Conservation (phyloP, 305 asterid genomes). For the Fraxinus ornus region DNA sequence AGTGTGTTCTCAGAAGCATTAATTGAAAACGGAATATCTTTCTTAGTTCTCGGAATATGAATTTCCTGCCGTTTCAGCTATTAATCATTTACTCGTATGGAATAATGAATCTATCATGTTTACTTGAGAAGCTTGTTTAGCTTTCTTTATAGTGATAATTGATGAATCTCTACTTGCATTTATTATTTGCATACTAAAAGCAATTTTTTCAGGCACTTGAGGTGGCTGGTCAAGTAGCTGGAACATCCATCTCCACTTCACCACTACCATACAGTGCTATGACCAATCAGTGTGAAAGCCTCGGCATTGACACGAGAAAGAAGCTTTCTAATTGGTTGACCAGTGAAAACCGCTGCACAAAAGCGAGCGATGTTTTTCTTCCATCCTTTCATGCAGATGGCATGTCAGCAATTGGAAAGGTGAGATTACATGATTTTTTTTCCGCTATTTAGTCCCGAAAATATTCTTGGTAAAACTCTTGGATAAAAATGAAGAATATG, state of each 20-base stretch:
- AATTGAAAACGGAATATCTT: neutral
- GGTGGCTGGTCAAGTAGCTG: slow-evolving; percentile 99
- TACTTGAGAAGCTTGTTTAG: neutral
- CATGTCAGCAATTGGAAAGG: slow-evolving; percentile 51
- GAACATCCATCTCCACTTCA: slow-evolving; percentile 80
- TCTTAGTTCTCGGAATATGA: neutral
- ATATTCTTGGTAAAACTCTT: neutral
- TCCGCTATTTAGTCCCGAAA: neutral
- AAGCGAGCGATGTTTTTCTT: slow-evolving; percentile 26
- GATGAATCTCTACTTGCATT: neutral
- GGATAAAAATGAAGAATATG: neutral
- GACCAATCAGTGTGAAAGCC: slow-evolving; percentile 87
- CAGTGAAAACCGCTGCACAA: slow-evolving; percentile 43
- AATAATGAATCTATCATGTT: neutral
- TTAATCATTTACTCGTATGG: neutral
- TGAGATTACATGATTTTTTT: slow-evolving; percentile 24
- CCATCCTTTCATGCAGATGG: slow-evolving; percentile 42
- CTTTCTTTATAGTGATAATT: neutral
- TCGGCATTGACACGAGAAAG: slow-evolving; percentile 82
- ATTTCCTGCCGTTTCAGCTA: neutral
- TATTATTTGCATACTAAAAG: neutral
- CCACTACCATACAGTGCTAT: slow-evolving; percentile 89
- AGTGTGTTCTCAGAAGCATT: neutral
- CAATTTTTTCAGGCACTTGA: slow-evolving; percentile 73
- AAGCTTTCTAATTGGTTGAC: slow-evolving; percentile 89